Percentiles rank a stretch among this genome's conserved stretches.
phyloP scores from a whole-genome alignment of 129 eudicot genomes.

The Flaveria robusta region DNA sequence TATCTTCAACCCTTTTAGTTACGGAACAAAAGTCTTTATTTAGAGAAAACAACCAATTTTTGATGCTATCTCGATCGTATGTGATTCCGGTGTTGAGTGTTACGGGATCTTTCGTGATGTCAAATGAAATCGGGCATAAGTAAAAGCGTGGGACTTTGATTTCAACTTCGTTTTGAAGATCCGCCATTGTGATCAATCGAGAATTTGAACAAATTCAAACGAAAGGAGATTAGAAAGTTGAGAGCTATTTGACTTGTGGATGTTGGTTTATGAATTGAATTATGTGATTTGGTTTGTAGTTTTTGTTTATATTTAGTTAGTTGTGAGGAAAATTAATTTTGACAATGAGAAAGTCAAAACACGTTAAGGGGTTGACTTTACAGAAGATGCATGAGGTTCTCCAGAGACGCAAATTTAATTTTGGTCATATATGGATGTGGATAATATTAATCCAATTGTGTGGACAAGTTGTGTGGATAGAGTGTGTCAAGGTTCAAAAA shows the following conservation, averaged over 20 bases:
- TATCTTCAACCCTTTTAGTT: slow-evolving; percentile 31
- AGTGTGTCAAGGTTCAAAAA: not conserved
- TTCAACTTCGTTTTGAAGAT: slow-evolving; percentile 1
- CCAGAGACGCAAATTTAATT: not conserved
- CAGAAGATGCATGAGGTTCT: not conserved
- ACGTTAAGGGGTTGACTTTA: slow-evolving; percentile 6
- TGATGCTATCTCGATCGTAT: slow-evolving; percentile 36
- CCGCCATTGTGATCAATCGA: too few relatives aligned
- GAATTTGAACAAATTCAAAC: too few relatives aligned
- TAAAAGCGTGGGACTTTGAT: slow-evolving; percentile 29
- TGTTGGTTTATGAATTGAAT: not conserved
- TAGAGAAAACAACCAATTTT: slow-evolving; percentile 30
- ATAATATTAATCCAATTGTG: not conserved
- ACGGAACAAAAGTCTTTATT: slow-evolving; percentile 31
- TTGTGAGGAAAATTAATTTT: not conserved
- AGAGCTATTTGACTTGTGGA: not conserved
- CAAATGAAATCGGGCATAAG: slow-evolving; percentile 39
- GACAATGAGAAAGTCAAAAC: slow-evolving; percentile 12
- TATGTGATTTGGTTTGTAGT: not conserved
- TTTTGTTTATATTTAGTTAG: not conserved
- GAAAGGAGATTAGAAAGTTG: not conserved
- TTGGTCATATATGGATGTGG: slow-evolving; percentile 6
- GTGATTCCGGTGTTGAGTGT: slow-evolving; percentile 38
- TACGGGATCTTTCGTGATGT: slow-evolving; percentile 43
- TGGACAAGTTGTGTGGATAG: not conserved